Base-by-base conservation (phyloP, 2,329 filamentous ascomycete genomes). In the Ilyonectria destructans region DNA sequence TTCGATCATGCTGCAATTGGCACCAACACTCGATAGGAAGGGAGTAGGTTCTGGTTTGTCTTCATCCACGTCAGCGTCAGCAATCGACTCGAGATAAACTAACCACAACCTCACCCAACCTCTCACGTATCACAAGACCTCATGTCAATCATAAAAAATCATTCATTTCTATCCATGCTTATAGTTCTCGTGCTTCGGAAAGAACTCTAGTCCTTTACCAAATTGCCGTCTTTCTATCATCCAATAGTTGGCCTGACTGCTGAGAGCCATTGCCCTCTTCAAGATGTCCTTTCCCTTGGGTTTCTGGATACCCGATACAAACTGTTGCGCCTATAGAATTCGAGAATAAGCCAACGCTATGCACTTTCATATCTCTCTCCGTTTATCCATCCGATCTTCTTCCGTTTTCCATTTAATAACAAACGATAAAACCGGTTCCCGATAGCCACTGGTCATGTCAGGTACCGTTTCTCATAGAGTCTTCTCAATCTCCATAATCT, bases 401-500 rank as follows among this genome's bases (percentile, higher is more conserved):
- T 19, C 33, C 29, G 7, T 17, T 49, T 49, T 45, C 49, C 35
- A 19, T 58, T 35, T 21, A 33, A 40, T 21, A 23, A 56, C 17
- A 21, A 21, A 13, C 35, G 19, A 26, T 13, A 43, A 17, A 17
- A 19, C n/a, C 12, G 10, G 29, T 13, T 23, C 46, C 7, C 21
- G 19, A 49, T 12, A 9, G 12, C 21, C 19, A 54, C 6, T 58
- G 7, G 19, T 7, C 1, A 43, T 15, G 40, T 31, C 26, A 35
- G 12, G 6, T 15, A 13, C 6, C 4, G 8, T 23, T 29, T 6
- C 7, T 73, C 52, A 88, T 71, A 89, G 77, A 23, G 83, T 82
- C 77, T 83, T 85, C 83, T 93, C 91, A 56, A 93, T 80, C 68
- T 90, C 87, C 89, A 93, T 92, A 12, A 88, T 88, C 78, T 93